phyloP scores from a whole-genome alignment of 805 yeast genomes.

The Candida yuanshanica region DNA sequence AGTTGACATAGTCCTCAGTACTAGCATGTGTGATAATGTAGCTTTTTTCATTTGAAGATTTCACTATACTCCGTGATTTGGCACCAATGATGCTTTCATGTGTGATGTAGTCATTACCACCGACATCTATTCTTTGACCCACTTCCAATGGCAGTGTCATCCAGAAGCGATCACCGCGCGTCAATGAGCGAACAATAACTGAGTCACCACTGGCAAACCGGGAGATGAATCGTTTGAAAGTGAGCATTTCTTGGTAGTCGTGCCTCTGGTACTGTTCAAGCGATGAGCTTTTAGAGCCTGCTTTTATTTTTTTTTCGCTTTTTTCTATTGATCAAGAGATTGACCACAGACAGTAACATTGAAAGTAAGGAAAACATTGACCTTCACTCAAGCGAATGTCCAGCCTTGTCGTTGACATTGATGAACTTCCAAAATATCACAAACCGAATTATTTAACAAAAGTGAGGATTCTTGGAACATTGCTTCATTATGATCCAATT shows the following conservation, averaged over 20 bases:
- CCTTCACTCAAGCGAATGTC: slow-evolving; percentile 7
- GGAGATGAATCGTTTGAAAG: slow-evolving; percentile 6
- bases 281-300: neutral
- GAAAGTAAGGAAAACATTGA: neutral
- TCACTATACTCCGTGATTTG: slow-evolving; percentile 29
- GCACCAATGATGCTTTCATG: slow-evolving; percentile 37
- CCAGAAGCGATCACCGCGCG: slow-evolving; percentile 19
- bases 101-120: slow-evolving; percentile 20
- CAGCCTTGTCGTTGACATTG: slow-evolving; percentile 11
- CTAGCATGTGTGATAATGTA: slow-evolving; percentile 35
- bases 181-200: slow-evolving; percentile 16
- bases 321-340: no score
- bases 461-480: slow-evolving; percentile 17
- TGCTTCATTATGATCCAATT: slow-evolving; percentile 16
- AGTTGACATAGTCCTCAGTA: slow-evolving; percentile 40
- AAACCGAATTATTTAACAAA: slow-evolving; percentile 12
- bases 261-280: neutral
- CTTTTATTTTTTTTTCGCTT: no score
- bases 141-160: slow-evolving; percentile 20
- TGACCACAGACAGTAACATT: no score
- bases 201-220: slow-evolving; percentile 14
- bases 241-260: neutral
- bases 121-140: slow-evolving; percentile 18
- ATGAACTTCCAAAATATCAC: slow-evolving; percentile 2
- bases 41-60: slow-evolving; percentile 22